Percentiles rank a stretch among this genome's conserved stretches.
Conservation (phyloP, 2,329 filamentous ascomycete species). For the Thelonectria blattea region DNA sequence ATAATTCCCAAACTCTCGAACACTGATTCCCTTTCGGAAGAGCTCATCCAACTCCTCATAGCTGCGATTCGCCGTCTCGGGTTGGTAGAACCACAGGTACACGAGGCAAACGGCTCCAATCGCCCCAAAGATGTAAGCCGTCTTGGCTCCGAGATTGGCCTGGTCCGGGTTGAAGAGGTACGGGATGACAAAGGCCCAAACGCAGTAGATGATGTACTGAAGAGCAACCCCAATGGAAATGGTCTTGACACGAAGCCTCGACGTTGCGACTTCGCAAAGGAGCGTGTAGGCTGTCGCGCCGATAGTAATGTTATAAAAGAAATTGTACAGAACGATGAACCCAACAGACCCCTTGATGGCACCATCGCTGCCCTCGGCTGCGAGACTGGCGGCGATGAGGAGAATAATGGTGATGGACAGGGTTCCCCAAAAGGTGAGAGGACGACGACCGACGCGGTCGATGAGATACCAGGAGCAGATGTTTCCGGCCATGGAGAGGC, state of each 20-base stretch:
- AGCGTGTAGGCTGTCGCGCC: conserved; percentile 48
- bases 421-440: conserved; percentile 45
- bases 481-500: conserved; percentile 47
- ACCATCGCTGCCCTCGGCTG: conserved; percentile 22
- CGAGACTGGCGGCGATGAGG: conserved; percentile 45
- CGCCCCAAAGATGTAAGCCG: conserved; percentile 23
- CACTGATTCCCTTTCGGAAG: conserved; percentile 19
- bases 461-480: conserved; percentile 47
- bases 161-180: conserved; percentile 26
- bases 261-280: conserved; percentile 47
- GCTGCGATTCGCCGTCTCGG: conserved; percentile 28
- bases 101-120: conserved; percentile 16
- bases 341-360: conserved; percentile 40
- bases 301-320: conserved; percentile 48
- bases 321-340: conserved; percentile 48
- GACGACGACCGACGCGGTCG: conserved; percentile 45
- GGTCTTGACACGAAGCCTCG: conserved; percentile 48
- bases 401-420: conserved; percentile 44
- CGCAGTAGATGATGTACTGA: conserved; percentile 20
- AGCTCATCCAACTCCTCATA: conserved; percentile 28
- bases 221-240: conserved; percentile 33
- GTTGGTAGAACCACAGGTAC: conserved; percentile 26
- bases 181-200: conserved; percentile 24
- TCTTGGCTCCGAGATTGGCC: conserved; percentile 23
- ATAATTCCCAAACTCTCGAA: conserved; percentile 14